Base-by-base conservation (phyloP, 352 stramenopile genomes). In the Pythium volutum region DNA sequence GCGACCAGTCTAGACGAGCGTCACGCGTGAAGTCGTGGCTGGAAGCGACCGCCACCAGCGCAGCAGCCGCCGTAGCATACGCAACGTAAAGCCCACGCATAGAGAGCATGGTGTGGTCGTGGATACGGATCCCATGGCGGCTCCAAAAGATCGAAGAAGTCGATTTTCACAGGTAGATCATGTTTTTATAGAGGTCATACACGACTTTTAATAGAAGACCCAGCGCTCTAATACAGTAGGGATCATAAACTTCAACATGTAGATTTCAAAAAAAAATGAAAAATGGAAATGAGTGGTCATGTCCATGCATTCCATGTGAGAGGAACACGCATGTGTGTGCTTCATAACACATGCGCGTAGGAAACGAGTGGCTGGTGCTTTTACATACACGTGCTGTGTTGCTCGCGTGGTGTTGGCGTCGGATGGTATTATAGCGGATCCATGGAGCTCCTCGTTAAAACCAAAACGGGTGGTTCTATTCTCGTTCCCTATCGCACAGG, bases 131-230 rank as follows among this genome's bases (percentile, higher is more conserved):
- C 33, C 18, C 14, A 43, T 22, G 36, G 33, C 31, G 31, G 31
- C 27, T 54, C 27, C 47, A 64, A 69, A 69, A 69, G 62, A 69
- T 69, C 62, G 62, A 69, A 69, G 14, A 25, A n/a, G 49, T 33
- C 12, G 8, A 22, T 20, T 53, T 39, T 23, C 11, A 36, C 9
- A 52, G 46, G 42, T 47, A 4, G 15, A 27, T 9, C 8, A 42
- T 55, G 6, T 14, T 8, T 25, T 29, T 12, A 16, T 8, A 18
- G 27, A 29, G 27, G 26, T 38, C n/a, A n/a, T n/a, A n/a, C n/a
- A n/a, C n/a, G n/a, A n/a, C n/a, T 16, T 43, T 16, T 10, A 43
- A 43, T 48, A 29, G 46, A 20, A 39, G 46, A 53, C 8, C 6
- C 18, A 4, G 56, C 52, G 31, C 36, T 45, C 34, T 64, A 57